Evolutionary conservation across 257 asterid genomes (phyloP).

Genomic region (Marsdenia floribunda): DNA sequence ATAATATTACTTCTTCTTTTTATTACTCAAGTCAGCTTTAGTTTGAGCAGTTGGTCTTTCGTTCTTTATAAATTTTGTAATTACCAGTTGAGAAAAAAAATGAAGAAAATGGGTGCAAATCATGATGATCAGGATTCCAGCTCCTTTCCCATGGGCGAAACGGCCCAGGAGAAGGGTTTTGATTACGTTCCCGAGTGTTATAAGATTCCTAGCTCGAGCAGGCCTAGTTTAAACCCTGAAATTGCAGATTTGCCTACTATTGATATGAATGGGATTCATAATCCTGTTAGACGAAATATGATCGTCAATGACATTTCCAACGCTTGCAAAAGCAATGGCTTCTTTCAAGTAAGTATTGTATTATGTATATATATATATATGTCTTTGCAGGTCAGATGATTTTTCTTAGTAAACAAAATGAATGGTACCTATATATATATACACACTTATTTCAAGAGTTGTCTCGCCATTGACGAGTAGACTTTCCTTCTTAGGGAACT

Average conservation of each 20-base stretch:
- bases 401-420: too few relatives aligned
- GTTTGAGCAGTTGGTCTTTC: neutral
- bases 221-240: slow-evolving; percentile 8
- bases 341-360: slow-evolving; percentile 39
- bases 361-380: neutral
- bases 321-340: slow-evolving; percentile 34
- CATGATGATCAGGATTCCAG: slow-evolving; percentile 24
- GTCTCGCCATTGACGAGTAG: too few relatives aligned
- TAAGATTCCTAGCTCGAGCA: slow-evolving; percentile 10
- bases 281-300: slow-evolving; percentile 14
- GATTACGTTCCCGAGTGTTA: slow-evolving; percentile 35
- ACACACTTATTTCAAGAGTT: neutral
- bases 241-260: slow-evolving; percentile 18
- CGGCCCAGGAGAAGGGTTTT: slow-evolving; percentile 36
- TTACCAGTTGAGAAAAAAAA: too few relatives aligned
- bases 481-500: neutral
- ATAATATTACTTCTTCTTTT: neutral
- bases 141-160: slow-evolving; percentile 30
- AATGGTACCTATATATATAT: neutral
- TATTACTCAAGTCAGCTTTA: neutral
- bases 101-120: neutral
- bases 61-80: neutral
- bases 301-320: slow-evolving; percentile 24
- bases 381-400: too few relatives aligned
- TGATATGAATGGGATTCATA: slow-evolving; percentile 26